Evolutionary conservation across 2,329 filamentous ascomycete genomes (phyloP), one percentile per base, ranked within the genome.

Genomic region (Aspergillus texensis): DNA sequence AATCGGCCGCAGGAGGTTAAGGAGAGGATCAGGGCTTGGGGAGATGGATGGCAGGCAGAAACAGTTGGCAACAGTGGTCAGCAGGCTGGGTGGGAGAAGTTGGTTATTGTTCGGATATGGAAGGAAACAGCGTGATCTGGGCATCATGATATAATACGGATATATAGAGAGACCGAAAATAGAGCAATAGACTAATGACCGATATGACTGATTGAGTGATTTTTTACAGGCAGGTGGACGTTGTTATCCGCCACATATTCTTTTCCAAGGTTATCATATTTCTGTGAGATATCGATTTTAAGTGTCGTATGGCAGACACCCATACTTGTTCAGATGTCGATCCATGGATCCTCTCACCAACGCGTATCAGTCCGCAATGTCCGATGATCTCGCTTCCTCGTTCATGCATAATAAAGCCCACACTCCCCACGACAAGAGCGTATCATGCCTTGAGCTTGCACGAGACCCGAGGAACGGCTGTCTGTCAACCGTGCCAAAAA

Each of bases 71-170:
- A 84, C 60, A 97, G 93, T 77, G 94, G 94, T 56, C 93, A 90
- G 82, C 88, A 91, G 77, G 94, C 91, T 34, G 95, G 95, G 0
- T 97, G 94, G 94, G 95, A 99, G 82, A 96, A 91, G 80, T 82
- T 99, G 77, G 90, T 93, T 74, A 91, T 99, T 71, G 82, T 98
- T 70, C 87, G 94, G 75, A 91, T 97, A 75, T 96, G 92, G 91
- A 86, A 88, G 72, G 70, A 70, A 32, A 6, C 28, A 26, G 19
- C 19, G 24, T n/a, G 3, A 39, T 50, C 6, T 30, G 43, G 10
- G 2, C 11, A 26, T 48, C 16, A 30, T 50, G 24, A 48, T 57
- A 52, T 34, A 54, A 3, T 41, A 41, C 39, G 39, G 39, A 41
- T 41, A 4, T n/a, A 39, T 28, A 19, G 30, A 26, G 6, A 36